Conservation (phyloP, 2,329 filamentous ascomycete genomes). For the Magnaporthiopsis incrustans region DNA sequence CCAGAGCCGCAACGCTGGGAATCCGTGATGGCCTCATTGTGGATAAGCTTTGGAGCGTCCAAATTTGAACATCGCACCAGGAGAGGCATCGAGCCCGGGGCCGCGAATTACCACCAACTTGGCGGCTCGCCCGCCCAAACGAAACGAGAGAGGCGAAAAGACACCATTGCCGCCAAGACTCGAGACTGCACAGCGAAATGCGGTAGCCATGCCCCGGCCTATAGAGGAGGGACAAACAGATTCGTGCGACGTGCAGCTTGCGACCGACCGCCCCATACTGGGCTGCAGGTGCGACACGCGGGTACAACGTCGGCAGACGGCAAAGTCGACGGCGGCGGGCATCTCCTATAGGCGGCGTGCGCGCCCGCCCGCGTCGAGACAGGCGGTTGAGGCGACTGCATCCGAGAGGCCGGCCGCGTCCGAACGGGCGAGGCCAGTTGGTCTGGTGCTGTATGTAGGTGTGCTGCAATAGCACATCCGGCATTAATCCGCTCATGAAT, state of each 20-base stretch:
- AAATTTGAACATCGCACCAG: background rate
- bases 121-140: too few relatives aligned
- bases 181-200: too few relatives aligned
- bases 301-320: background rate
- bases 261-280: too few relatives aligned
- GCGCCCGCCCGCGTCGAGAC: background rate
- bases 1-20: background rate
- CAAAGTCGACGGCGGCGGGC: background rate
- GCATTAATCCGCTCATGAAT: background rate
- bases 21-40: constrained; percentile 3
- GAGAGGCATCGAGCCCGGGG: too few relatives aligned
- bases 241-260: too few relatives aligned
- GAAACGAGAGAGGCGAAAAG: too few relatives aligned
- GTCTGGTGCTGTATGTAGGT: background rate
- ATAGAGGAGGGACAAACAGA: too few relatives aligned
- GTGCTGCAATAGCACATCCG: background rate
- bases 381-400: background rate
- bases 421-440: too few relatives aligned
- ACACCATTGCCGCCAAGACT: too few relatives aligned
- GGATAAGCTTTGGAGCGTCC: background rate
- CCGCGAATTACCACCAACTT: background rate
- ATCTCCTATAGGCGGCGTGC: background rate
- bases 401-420: background rate
- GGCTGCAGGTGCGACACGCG: too few relatives aligned
- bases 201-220: too few relatives aligned